Base-by-base conservation (phyloP, 1,284 basidiomycete genomes). In the Peniophora sp. region DNA sequence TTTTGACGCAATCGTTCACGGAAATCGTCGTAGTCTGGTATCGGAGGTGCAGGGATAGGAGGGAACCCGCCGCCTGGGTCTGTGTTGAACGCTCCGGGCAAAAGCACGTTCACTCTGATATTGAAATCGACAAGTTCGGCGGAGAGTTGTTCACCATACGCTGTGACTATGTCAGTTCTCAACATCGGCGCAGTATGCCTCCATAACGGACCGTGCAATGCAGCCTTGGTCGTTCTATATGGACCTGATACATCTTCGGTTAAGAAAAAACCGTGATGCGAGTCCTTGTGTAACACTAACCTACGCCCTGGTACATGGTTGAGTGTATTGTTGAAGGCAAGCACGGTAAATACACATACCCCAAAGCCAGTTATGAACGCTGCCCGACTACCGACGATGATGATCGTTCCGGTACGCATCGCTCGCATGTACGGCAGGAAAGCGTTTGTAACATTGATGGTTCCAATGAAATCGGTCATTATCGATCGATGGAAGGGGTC, bases 211-310 rank as follows among this genome's bases (percentile, higher is more conserved):
- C 63, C 57, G 36, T 65, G 63, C 12, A 68, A 52, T 16, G 68
- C 67, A 22, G 66, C 65, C 51, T 69, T 70, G 3, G 68, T 66
- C 3, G 67, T 53, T 11, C 58, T 56, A 52, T 70, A 70, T 10
- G 55, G 16, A 11, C 56, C 64, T 61, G 27, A 19, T 6, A 41
- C 38, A 41, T 41, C 38, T 8, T n/a, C 38, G 16, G 12, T 32
- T 32, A 5, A 32, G 27, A 16, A 5, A n/a, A n/a, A 41, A 41
- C 38, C 8, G 8, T 41, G 5, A 16, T 8, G 19, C 5, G 38
- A 17, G n/a, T n/a, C n/a, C n/a, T n/a, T n/a, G n/a, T n/a, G n/a
- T n/a, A n/a, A n/a, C 6, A 41, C 38, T 41, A 8, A 41, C 38
- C 19, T 8, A 41, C 19, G 16, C 38, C 38, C 38, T 41, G 38